These are phyloP conservation scores for Alternaria consortialis DNA, from an alignment of 2,329 filamentous ascomycete genomes.

Conservation along the genomic window DNA sequence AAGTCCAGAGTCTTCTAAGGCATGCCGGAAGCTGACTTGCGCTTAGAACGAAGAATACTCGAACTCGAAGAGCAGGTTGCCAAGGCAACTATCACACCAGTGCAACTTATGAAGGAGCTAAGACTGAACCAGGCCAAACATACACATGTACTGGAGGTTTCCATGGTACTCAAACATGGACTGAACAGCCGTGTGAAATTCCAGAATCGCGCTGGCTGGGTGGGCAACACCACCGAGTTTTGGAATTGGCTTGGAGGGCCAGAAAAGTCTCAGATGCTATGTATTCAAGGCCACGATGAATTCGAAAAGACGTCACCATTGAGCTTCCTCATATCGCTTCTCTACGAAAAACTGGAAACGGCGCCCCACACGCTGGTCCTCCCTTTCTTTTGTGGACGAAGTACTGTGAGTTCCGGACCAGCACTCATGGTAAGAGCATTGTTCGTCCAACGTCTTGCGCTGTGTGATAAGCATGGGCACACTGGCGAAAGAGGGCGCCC, in stretches of 20 bases:
- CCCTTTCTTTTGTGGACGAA: background rate
- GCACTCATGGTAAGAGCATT: background rate
- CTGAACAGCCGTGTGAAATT: background rate
- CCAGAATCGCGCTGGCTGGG: background rate
- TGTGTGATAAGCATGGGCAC: background rate
- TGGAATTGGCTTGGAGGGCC: background rate
- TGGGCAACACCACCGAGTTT: background rate
- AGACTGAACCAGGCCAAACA: background rate
- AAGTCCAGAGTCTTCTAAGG: too few species aligned
- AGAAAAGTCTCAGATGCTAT: background rate
- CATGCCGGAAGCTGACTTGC: background rate
- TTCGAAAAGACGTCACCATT: background rate
- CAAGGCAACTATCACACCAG: background rate
- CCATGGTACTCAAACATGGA: background rate
- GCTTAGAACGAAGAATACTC: background rate
- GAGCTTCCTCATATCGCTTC: background rate
- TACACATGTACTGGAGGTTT: background rate
- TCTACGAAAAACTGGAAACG: background rate
- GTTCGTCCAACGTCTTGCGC: background rate
- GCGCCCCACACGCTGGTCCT: background rate
- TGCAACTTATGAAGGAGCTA: background rate
- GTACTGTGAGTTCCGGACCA: background rate
- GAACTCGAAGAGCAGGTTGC: background rate
- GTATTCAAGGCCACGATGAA: background rate
- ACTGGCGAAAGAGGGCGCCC: background rate